These are phyloP conservation scores for Escallonia herrerae DNA, from an alignment of 129 eudicot genomes.

Conservation along the genomic window DNA sequence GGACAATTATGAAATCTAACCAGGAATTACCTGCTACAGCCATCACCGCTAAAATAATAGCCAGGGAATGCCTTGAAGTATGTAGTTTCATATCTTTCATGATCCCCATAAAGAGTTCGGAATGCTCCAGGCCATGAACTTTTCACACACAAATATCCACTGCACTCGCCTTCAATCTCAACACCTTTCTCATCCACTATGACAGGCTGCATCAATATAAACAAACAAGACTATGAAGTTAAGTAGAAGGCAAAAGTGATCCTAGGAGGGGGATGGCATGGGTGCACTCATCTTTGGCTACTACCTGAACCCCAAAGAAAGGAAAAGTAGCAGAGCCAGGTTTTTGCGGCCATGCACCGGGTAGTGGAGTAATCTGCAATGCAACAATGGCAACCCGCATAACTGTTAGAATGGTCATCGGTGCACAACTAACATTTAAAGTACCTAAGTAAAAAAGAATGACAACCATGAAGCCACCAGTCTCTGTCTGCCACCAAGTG, in stretches of 20 bases:
- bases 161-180: constrained; percentile 94
- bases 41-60: constrained; percentile 95
- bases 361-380: constrained; percentile 87
- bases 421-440: background rate
- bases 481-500: constrained; percentile 99
- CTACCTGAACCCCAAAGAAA: constrained; percentile 97
- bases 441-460: constrained; percentile 1
- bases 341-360: constrained; percentile 98
- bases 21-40: constrained; percentile 71
- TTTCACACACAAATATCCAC: constrained; percentile 84
- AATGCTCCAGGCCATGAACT: constrained; percentile 98
- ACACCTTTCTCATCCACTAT: constrained; percentile 96
- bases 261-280: too few species aligned
- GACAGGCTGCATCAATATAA: constrained; percentile 58
- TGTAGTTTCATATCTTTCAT: constrained; percentile 94
- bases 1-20: background rate
- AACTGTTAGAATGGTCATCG: constrained; percentile 1
- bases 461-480: constrained; percentile 94
- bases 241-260: background rate
- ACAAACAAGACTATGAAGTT: constrained; percentile 1
- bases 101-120: constrained; percentile 90
- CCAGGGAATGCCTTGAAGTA: constrained; percentile 96
- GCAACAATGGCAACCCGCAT: constrained; percentile 10
- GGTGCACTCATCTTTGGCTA: background rate
- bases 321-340: constrained; percentile 99